Percentiles rank a stretch among this genome's conserved stretches.
Evolutionary conservation across 75 land plant species (phyloP).

Genomic region (Chamaecyparis obtusa): DNA sequence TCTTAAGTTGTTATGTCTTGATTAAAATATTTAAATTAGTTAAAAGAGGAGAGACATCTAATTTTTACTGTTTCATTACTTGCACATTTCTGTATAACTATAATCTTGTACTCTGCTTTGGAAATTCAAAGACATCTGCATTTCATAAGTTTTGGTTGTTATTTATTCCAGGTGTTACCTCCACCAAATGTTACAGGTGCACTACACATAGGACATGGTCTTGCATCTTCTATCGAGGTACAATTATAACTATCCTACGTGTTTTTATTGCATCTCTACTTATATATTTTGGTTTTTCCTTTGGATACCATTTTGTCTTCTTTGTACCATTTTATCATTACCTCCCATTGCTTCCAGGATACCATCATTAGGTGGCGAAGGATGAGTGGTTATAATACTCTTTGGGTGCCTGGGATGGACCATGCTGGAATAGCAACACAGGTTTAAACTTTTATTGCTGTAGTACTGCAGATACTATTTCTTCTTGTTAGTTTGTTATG

Average conservation of each 20-base stretch:
- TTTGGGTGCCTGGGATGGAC: conserved; percentile 97
- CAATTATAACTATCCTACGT: neutral
- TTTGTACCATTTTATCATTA: neutral
- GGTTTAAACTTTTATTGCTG: conserved; percentile 31
- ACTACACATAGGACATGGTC: conserved; percentile 96
- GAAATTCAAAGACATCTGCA: neutral
- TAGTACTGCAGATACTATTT: neutral
- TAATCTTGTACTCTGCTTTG: neutral
- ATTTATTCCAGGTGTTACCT: conserved; percentile 69
- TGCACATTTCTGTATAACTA: neutral
- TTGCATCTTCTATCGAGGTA: conserved; percentile 84
- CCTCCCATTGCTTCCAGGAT: conserved; percentile 47
- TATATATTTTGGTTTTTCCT: neutral
- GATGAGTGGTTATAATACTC: conserved; percentile 86
- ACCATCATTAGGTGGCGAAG: conserved; percentile 73
- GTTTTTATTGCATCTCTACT: neutral
- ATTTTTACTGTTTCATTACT: neutral
- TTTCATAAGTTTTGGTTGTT: neutral
- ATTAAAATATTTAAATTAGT: neutral
- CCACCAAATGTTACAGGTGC: conserved; percentile 98
- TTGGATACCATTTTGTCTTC: neutral
- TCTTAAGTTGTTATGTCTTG: neutral
- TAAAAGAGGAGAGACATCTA: neutral
- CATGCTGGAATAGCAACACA: conserved; percentile 99
- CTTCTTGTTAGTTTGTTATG: neutral